A percentile compares a stretch with the other conserved stretches of the same genome.
phyloP scores from a whole-genome alignment of 306 rosid genomes.

The Geum urbanum region DNA sequence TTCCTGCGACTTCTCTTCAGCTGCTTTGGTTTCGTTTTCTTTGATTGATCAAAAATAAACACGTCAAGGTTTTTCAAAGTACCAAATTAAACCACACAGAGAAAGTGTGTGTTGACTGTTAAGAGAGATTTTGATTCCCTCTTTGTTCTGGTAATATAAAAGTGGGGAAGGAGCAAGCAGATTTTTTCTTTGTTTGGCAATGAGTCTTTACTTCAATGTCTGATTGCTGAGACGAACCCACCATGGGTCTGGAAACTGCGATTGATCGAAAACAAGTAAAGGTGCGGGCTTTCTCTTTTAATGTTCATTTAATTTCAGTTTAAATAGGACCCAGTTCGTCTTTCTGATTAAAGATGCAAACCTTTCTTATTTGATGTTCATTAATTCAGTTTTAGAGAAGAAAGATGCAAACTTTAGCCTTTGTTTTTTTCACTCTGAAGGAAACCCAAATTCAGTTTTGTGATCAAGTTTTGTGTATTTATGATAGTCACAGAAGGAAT shows the following conservation, averaged over 20 bases:
- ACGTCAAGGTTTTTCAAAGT: conserved; percentile 12
- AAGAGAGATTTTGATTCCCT: too few relatives aligned
- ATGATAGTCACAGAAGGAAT: conserved; percentile 45
- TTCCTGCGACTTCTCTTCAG: not conserved
- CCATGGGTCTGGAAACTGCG: conserved; percentile 82
- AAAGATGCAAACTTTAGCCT: too few relatives aligned
- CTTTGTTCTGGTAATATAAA: conserved; percentile 4
- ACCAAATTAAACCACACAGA: not conserved
- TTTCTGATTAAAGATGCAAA: not conserved
- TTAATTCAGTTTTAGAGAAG: not conserved
- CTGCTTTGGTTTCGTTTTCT: not conserved
- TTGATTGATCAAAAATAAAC: not conserved
- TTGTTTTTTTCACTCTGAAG: not conserved
- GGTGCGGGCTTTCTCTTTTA: conserved; percentile 39
- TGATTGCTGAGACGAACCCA: conserved; percentile 26
- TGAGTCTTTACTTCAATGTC: conserved; percentile 28
- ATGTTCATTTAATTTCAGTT: not conserved
- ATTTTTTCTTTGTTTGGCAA: conserved; percentile 22
- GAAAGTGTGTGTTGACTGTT: not conserved
- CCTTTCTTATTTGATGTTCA: not conserved
- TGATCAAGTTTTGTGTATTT: conserved; percentile 15
- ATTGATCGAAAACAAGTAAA: conserved; percentile 36
- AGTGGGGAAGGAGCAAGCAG: conserved; percentile 10
- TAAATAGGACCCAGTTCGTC: conserved; percentile 17
- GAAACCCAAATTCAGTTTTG: conserved; percentile 18